phyloP scores from a whole-genome alignment of 2,329 filamentous ascomycete species.

The Leptographium radiaticola region DNA sequence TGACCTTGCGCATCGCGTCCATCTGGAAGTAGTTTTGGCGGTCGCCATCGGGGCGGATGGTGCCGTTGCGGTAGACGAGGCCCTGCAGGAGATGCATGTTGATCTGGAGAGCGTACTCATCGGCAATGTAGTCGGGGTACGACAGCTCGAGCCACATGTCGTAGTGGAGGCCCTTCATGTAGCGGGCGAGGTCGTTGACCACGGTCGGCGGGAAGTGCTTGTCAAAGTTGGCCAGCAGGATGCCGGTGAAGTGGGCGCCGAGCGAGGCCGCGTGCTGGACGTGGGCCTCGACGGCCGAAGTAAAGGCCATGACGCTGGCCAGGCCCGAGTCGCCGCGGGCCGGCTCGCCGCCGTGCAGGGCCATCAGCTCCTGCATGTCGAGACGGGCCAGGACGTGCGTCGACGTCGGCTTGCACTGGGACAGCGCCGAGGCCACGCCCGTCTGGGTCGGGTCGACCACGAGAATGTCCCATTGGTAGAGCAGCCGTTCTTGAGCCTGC shows the following conservation, averaged over 20 bases:
- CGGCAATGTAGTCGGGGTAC: conserved; percentile 13
- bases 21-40: conserved; percentile 12
- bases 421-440: conserved; percentile 22
- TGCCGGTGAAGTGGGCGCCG: background rate
- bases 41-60: conserved; percentile 7
- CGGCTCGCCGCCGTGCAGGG: background rate
- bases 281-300: background rate
- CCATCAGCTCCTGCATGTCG: conserved; percentile 4
- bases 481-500: conserved; percentile 18
- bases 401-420: background rate
- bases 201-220: conserved; percentile 9
- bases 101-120: conserved; percentile 8
- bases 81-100: conserved; percentile 9
- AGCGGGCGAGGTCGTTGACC: conserved; percentile 8
- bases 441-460: conserved; percentile 26
- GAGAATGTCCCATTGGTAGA: conserved; percentile 29
- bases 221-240: conserved; percentile 3
- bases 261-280: background rate
- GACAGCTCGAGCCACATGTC: conserved; percentile 15
- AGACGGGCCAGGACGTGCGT: conserved; percentile 2
- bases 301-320: background rate
- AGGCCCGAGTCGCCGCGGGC: background rate
- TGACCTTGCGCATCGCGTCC: conserved; percentile 15
- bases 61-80: conserved; percentile 9
- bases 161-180: conserved; percentile 12